Percentiles rank a stretch among this genome's conserved stretches.
Evolutionary conservation across 768 basidiomycete genomes (phyloP).

Genomic region (Boletus sensibilis): DNA sequence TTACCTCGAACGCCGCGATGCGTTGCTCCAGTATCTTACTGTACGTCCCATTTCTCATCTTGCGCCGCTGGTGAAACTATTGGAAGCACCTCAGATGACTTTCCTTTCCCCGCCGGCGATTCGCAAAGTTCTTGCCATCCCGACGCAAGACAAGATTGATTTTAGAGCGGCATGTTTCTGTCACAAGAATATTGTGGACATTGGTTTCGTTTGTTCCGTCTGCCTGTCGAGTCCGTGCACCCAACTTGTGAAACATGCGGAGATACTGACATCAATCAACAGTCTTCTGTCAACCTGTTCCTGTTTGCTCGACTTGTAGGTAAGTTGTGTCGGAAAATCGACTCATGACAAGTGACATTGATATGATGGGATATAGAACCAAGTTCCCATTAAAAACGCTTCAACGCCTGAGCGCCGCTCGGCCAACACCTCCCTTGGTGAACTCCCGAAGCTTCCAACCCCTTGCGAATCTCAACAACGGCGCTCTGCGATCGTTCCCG

Average conservation of each 20-base stretch:
- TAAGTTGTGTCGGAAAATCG: slow-evolving; percentile 37
- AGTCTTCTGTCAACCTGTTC: slow-evolving; percentile 95
- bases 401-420: slow-evolving; percentile 70
- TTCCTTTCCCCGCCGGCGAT: slow-evolving; percentile 72
- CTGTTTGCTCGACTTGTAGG: slow-evolving; percentile 94
- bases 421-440: slow-evolving; percentile 38
- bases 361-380: slow-evolving; percentile 50
- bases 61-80: slow-evolving; percentile 4
- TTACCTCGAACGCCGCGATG: slow-evolving; percentile 73
- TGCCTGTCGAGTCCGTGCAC: slow-evolving; percentile 84
- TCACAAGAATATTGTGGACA: slow-evolving; percentile 94
- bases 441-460: slow-evolving; percentile 33
- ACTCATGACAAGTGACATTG: neutral
- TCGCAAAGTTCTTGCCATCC: slow-evolving; percentile 74
- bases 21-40: slow-evolving; percentile 89
- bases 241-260: neutral
- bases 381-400: slow-evolving; percentile 95
- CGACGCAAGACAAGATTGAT: slow-evolving; percentile 93
- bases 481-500: slow-evolving; percentile 19
- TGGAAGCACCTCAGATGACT: slow-evolving; percentile 62
- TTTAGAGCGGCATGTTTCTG: slow-evolving; percentile 99
- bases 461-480: slow-evolving; percentile 35
- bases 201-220: slow-evolving; percentile 98
- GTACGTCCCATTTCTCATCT: slow-evolving; percentile 38
- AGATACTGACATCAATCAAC: slow-evolving; percentile 13